These are phyloP conservation scores for Akebia trifoliata DNA, from an alignment of 164 flowering plant species.

Conservation along the genomic window DNA sequence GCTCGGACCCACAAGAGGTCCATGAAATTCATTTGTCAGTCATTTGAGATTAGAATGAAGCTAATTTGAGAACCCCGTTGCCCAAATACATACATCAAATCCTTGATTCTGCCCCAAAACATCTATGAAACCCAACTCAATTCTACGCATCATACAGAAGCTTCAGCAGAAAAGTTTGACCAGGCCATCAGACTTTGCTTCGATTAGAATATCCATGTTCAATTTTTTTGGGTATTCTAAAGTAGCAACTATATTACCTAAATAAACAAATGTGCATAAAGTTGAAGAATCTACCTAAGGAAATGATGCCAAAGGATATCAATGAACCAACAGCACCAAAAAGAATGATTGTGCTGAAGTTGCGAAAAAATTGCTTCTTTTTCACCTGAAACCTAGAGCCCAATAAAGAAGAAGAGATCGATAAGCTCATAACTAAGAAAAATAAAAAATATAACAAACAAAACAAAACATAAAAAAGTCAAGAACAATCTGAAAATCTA, in stretches of 20 bases:
- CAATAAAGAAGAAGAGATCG: neutral
- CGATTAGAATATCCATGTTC: neutral
- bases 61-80: too few species aligned
- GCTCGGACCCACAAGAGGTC: neutral
- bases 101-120: too few species aligned
- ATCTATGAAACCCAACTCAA: too few species aligned
- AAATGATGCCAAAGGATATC: slow-evolving; percentile 55
- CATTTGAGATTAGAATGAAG: too few species aligned
- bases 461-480: too few species aligned
- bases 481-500: neutral
- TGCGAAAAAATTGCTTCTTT: slow-evolving; percentile 84
- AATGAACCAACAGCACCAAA: slow-evolving; percentile 86
- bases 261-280: neutral
- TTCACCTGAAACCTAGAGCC: slow-evolving; percentile 75
- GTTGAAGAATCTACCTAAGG: slow-evolving; percentile 39
- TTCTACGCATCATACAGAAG: neutral
- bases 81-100: too few species aligned
- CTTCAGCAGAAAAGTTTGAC: neutral
- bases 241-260: neutral
- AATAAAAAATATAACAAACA: too few species aligned
- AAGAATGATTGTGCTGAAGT: slow-evolving; percentile 60
- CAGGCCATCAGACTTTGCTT: neutral
- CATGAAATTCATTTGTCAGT: too few species aligned
- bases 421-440: neutral
- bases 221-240: too few species aligned